Conservation (phyloP, 2,329 filamentous ascomycete genomes). For the Colletotrichum kahawae region DNA sequence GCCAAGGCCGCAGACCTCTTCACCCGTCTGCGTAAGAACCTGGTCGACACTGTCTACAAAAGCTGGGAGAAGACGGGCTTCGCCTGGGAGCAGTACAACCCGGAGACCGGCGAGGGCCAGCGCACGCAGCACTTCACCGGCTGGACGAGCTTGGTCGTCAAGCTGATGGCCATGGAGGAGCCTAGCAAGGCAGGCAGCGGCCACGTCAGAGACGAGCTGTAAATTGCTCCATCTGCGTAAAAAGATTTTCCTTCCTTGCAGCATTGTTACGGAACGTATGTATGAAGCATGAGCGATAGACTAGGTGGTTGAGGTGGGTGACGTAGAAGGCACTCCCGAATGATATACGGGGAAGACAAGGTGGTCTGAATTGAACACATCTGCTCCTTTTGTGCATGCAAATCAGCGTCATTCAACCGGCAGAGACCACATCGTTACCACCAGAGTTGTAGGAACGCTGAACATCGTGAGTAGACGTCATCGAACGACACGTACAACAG, state of each 20-base stretch:
- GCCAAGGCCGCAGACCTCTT: constrained; percentile 76
- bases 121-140: constrained; percentile 97
- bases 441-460: neutral
- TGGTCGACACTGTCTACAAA: constrained; percentile 87
- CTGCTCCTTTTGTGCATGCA: neutral
- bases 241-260: neutral
- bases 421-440: neutral
- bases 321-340: neutral
- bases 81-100: constrained; percentile 98
- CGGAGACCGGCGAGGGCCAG: constrained; percentile 91
- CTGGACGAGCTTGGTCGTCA: constrained; percentile 98
- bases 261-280: neutral
- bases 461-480: neutral
- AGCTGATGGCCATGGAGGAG: constrained; percentile 95
- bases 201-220: constrained; percentile 54
- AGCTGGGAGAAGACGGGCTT: constrained; percentile 93
- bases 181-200: constrained; percentile 39
- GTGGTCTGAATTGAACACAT: neutral
- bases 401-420: neutral
- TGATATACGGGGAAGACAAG: neutral
- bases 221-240: constrained; percentile 6
- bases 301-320: neutral
- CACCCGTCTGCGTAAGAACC: constrained; percentile 76
- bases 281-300: constrained; percentile 4
- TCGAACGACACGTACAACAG: neutral